These are phyloP conservation scores for Leucaena leucocephala DNA, from an alignment of 306 rosid species.

Conservation along the genomic window DNA sequence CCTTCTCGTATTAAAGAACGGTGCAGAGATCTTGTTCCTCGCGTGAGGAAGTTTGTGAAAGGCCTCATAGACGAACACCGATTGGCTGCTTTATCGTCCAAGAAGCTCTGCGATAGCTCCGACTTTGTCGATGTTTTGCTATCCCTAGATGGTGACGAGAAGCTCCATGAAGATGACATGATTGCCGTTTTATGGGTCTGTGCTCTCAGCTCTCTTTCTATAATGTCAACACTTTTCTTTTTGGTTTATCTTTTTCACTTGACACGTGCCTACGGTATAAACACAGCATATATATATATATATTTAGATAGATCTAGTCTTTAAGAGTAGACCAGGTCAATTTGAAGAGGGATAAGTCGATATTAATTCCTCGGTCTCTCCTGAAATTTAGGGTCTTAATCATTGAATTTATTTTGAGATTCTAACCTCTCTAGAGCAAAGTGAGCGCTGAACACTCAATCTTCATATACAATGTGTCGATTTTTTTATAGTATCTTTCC, in stretches of 20 bases:
- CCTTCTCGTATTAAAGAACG: constrained; percentile 38
- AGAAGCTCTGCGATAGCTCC: constrained; percentile 32
- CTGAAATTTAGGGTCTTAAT: background rate
- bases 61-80: constrained; percentile 43
- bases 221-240: background rate
- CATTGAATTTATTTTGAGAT: background rate
- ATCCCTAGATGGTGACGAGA: constrained; percentile 48
- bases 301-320: background rate
- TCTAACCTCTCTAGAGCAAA: background rate
- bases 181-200: constrained; percentile 61
- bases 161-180: constrained; percentile 54
- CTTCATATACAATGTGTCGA: background rate
- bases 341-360: background rate
- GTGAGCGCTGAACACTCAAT: background rate
- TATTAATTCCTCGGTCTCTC: background rate
- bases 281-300: background rate
- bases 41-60: constrained; percentile 48
- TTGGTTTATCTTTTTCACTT: background rate
- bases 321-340: background rate
- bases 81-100: constrained; percentile 4
- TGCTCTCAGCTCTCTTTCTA: background rate
- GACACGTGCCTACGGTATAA: background rate
- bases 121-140: constrained; percentile 56
- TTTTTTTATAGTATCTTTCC: background rate
- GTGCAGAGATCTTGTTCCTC: constrained; percentile 46